phyloP scores from a whole-genome alignment of 345 rosid genomes.

The Camelina hispida region DNA sequence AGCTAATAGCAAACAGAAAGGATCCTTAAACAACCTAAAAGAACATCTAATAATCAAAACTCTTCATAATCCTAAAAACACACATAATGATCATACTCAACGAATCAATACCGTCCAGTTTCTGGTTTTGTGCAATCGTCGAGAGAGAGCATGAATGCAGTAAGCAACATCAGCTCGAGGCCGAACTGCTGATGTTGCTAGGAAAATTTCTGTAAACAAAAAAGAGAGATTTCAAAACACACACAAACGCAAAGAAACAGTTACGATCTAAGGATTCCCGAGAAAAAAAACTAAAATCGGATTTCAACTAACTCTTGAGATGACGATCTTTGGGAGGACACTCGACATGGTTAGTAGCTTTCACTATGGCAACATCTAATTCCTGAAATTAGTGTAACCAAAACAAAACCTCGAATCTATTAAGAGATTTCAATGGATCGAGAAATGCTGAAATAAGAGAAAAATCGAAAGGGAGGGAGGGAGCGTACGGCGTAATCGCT shows the following conservation, averaged over 20 bases:
- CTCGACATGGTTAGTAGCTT: constrained; percentile 94
- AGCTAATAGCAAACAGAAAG: neutral
- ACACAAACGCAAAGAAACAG: neutral
- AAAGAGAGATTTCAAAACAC: neutral
- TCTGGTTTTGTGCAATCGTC: constrained; percentile 78
- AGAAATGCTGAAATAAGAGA: neutral
- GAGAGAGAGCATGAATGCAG: constrained; percentile 80
- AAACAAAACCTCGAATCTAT: constrained; percentile 37
- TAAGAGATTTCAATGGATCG: neutral
- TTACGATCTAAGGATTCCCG: constrained; percentile 17
- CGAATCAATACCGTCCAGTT: constrained; percentile 65
- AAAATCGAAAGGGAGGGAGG: neutral
- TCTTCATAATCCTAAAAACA: neutral
- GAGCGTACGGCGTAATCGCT: constrained; percentile 75
- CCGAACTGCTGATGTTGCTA: constrained; percentile 73
- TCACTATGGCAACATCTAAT: constrained; percentile 86
- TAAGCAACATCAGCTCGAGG: constrained; percentile 95
- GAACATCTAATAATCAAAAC: constrained; percentile 11
- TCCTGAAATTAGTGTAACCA: constrained; percentile 50
- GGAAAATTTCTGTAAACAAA: constrained; percentile 61
- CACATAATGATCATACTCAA: neutral
- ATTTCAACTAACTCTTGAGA: constrained; percentile 49
- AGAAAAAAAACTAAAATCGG: neutral
- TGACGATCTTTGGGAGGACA: constrained; percentile 88
- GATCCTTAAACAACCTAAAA: neutral